Base-by-base conservation (phyloP, 2,329 filamentous ascomycete species). In the Neoarthrinium moseri region DNA sequence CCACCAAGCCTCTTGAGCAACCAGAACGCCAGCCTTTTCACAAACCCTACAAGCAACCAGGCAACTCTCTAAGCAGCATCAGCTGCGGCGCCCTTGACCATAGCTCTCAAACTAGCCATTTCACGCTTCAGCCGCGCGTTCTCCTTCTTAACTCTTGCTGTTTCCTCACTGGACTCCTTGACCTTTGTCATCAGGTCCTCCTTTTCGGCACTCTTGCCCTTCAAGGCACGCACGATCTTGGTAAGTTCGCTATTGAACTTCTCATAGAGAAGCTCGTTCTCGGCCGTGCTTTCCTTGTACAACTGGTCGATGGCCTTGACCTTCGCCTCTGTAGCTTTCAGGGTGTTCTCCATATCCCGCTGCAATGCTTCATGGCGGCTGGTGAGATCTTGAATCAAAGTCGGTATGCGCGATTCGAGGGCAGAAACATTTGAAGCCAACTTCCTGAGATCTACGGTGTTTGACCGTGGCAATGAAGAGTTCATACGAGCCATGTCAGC, bases 221-320 rank as follows among this genome's bases (percentile, higher is more conserved):
- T 83, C 38, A 94, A 76, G 32, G 86, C 88, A 63, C 83, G 86
- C 34, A 91, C 76, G 49, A 96, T 88, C 71, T 87, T 90, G 56
- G 82, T 86, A 38, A 97, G 71, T 68, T 96, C 92, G n/a, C 83
- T 81, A 59, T 96, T 96, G 73, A 96, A 96, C 50, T 85, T 86
- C 54, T 92, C 87, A 65, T 96, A 96, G 45, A 97, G 74, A 23
- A 92, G 80, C 68, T 96, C 91, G 57, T 96, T 97, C 72, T 97
- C 92, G 0, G 89, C 88, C 56, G 84, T 90, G 13, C 85, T 81
- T 60, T 96, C 90, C 53, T 45, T 87, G 70, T 95, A 95, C 42
- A 96, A 72, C 67, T 95, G 88, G 62, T 96, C 91, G 43, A 96
- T 81, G 32, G 87, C 86, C 56, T 84, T 87, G 48, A 86, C 84